Evolutionary conservation across 1,284 basidiomycete species (phyloP).

Genomic region (Malassezia equina): DNA sequence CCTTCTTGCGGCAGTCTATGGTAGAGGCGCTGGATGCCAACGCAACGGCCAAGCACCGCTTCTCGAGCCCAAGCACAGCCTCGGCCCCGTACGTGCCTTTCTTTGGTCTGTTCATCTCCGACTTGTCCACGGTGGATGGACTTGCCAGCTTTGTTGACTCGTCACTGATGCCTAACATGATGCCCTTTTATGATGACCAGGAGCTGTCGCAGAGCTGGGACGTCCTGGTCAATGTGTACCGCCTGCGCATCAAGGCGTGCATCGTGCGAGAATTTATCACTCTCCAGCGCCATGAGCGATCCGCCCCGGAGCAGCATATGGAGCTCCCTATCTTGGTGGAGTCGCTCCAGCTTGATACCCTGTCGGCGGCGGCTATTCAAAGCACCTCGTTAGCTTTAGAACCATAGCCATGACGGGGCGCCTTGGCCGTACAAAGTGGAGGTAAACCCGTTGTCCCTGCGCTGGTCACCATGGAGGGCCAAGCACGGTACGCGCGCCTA

Average conservation of each 20-base stretch:
- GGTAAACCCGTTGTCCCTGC: not conserved
- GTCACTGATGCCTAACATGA: constrained; percentile 16
- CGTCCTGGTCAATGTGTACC: constrained; percentile 14
- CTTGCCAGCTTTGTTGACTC: constrained; percentile 38
- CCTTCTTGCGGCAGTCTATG: constrained; percentile 50
- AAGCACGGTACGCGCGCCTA: not conserved
- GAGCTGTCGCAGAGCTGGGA: constrained; percentile 18
- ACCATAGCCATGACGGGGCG: not conserved
- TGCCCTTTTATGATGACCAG: constrained; percentile 16
- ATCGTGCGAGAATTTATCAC: constrained; percentile 14
- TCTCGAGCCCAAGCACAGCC: constrained; percentile 5
- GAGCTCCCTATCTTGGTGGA: constrained; percentile 13
- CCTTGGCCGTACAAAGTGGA: not conserved
- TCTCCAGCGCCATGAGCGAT: not conserved
- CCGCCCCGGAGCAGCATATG: not conserved
- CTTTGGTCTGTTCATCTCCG: constrained; percentile 41
- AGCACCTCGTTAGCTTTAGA: constrained; percentile 10
- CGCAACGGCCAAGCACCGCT: constrained; percentile 17
- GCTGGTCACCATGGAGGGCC: not conserved
- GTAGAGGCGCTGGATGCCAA: constrained; percentile 22
- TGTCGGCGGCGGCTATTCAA: constrained; percentile 12
- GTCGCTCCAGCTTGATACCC: constrained; percentile 15
- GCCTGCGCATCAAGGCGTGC: constrained; percentile 14
- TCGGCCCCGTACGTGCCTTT: constrained; percentile 26
- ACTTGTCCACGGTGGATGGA: constrained; percentile 32